Conservation (phyloP, 306 rosid genomes). For the Sophora flavescens region DNA sequence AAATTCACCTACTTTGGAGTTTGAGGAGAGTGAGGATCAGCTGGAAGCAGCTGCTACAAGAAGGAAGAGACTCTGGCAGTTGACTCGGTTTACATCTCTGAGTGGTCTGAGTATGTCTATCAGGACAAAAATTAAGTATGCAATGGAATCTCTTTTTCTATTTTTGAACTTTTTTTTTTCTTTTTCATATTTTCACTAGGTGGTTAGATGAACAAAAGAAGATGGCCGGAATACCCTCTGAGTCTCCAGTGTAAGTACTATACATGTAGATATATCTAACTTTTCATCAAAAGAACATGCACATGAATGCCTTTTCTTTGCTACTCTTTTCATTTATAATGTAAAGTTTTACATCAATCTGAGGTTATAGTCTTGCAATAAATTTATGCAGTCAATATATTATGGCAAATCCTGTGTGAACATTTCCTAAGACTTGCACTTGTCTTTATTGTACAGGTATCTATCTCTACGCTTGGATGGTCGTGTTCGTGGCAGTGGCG, state of each 20-base stretch:
- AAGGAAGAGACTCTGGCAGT: conserved; percentile 93
- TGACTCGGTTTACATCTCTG: conserved; percentile 60
- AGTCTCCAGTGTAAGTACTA: conserved; percentile 88
- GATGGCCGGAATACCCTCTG: conserved; percentile 80
- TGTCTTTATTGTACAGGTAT: conserved; percentile 56
- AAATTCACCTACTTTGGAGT: conserved; percentile 62
- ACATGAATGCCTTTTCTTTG: conserved; percentile 2
- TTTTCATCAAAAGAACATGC: not conserved
- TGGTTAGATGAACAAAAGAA: conserved; percentile 95
- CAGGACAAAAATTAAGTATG: not conserved
- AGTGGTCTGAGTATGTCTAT: conserved; percentile 82
- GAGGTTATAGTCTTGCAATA: conserved; percentile 2
- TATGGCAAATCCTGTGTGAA: conserved; percentile 2
- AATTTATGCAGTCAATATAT: not conserved
- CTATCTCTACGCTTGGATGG: conserved; percentile 92
- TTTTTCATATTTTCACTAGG: conserved; percentile 52
- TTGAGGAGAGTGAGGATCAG: conserved; percentile 73
- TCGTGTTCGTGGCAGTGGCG: conserved; percentile 94
- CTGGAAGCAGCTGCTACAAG: conserved; percentile 52
- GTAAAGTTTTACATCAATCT: conserved; percentile 15
- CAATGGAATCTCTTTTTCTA: conserved; percentile 26
- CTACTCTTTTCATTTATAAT: not conserved
- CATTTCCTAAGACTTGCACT: not conserved
- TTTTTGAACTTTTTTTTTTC: not conserved
- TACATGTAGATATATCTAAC: not conserved